A percentile compares a stretch with the other conserved stretches of the same genome.
Evolutionary conservation across 2,329 filamentous ascomycete species (phyloP).

Genomic region (Pseudomassariella vexata): DNA sequence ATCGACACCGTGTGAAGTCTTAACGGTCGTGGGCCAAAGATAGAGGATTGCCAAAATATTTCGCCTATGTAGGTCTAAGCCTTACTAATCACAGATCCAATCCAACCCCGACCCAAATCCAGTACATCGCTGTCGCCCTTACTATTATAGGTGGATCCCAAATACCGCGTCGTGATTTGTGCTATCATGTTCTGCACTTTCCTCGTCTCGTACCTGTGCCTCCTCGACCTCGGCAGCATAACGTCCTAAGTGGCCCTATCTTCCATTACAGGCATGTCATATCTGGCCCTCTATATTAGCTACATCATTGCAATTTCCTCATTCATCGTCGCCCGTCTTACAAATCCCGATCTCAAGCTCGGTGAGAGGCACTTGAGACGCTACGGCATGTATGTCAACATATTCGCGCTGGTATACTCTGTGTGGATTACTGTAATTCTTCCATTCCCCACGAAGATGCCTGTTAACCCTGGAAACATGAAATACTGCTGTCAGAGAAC

Average conservation of each 20-base stretch:
- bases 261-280: slow-evolving; percentile 33
- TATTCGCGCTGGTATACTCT: slow-evolving; percentile 27
- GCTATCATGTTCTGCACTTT: slow-evolving; percentile 27
- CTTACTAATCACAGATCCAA: too few species aligned
- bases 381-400: slow-evolving; percentile 24
- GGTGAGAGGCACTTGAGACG: slow-evolving; percentile 25
- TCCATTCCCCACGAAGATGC: slow-evolving; percentile 25
- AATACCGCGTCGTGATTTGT: slow-evolving; percentile 27
- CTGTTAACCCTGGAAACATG: slow-evolving; percentile 28
- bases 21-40: slow-evolving; percentile 42
- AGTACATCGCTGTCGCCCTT: too few species aligned
- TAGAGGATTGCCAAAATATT: slow-evolving; percentile 28
- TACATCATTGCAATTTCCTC: slow-evolving; percentile 32
- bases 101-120: too few species aligned
- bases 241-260: slow-evolving; percentile 27
- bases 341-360: slow-evolving; percentile 14
- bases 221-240: slow-evolving; percentile 33
- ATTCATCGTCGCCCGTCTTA: slow-evolving; percentile 27
- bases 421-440: slow-evolving; percentile 23
- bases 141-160: too few species aligned
- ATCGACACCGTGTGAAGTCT: slow-evolving; percentile 41
- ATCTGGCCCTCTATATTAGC: slow-evolving; percentile 28
- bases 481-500: too few species aligned
- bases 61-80: too few species aligned
- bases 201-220: slow-evolving; percentile 23